Conservation (phyloP, 257 asterid species). For the Petunia secreta region DNA sequence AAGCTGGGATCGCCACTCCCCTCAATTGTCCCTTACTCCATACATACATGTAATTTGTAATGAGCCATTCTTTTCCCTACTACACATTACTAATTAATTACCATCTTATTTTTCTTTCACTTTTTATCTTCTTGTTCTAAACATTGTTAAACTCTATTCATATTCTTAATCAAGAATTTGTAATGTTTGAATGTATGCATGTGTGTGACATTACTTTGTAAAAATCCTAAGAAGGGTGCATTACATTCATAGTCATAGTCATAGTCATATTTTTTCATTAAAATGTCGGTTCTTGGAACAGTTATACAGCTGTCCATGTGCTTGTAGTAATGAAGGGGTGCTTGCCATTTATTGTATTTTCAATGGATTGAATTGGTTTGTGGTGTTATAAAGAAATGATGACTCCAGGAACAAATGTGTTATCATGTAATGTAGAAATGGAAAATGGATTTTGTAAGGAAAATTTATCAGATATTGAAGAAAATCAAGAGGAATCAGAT, state of each 20-base stretch:
- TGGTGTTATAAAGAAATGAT: slow-evolving; percentile 31
- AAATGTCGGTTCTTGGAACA: slow-evolving; percentile 27
- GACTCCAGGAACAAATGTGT: slow-evolving; percentile 56
- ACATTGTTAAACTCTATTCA: background rate
- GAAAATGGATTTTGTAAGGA: slow-evolving; percentile 54
- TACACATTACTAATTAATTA: background rate
- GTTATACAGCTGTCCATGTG: slow-evolving; percentile 39
- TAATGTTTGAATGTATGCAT: slow-evolving; percentile 29
- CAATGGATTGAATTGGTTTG: slow-evolving; percentile 32
- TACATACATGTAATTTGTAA: background rate
- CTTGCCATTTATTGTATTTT: slow-evolving; percentile 10
- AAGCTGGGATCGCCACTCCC: slow-evolving; percentile 43
- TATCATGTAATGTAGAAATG: slow-evolving; percentile 41
- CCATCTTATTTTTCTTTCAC: background rate
- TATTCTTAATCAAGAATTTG: slow-evolving; percentile 6
- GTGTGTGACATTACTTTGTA: slow-evolving; percentile 30
- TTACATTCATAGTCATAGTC: background rate
- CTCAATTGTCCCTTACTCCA: slow-evolving; percentile 13
- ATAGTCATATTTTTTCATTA: background rate
- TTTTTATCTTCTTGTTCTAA: background rate
- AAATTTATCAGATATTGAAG: slow-evolving; percentile 37
- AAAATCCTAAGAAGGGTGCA: slow-evolving; percentile 24
- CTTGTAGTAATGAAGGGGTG: slow-evolving; percentile 6
- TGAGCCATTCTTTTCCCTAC: background rate
- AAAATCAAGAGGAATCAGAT: slow-evolving; percentile 42